phyloP scores from a whole-genome alignment of 208 protist genomes.

The Leishmania martiniquensis region DNA sequence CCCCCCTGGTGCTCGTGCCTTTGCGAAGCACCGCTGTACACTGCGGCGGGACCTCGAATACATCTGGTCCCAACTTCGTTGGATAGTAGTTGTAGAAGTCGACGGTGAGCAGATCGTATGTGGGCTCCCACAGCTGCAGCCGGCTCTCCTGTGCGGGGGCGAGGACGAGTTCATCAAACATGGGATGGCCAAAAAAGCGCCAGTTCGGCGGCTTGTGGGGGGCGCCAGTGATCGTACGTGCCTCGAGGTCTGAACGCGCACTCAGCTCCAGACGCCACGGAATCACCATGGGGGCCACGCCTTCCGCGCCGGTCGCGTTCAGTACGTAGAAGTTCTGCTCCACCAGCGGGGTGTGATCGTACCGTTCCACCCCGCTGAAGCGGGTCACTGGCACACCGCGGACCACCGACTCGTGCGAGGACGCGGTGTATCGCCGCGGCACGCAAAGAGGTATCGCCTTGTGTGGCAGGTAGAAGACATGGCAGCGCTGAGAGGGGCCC shows the following conservation, averaged over 20 bases:
- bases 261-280: slow-evolving; percentile 66
- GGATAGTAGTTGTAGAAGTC: slow-evolving; percentile 82
- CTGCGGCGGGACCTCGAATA: slow-evolving; percentile 53
- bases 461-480: slow-evolving; percentile 28
- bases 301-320: slow-evolving; percentile 6
- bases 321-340: slow-evolving; percentile 37
- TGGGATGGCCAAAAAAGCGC: slow-evolving; percentile 69
- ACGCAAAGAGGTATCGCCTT: slow-evolving; percentile 41
- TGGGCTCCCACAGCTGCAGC: slow-evolving; percentile 29
- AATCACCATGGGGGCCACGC: slow-evolving; percentile 2
- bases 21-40: slow-evolving; percentile 34
- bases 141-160: slow-evolving; percentile 7
- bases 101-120: slow-evolving; percentile 50
- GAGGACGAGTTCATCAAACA: slow-evolving; percentile 68
- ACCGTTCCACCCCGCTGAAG: slow-evolving; percentile 48
- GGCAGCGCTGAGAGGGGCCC: slow-evolving; percentile 16
- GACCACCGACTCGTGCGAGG: slow-evolving; percentile 28
- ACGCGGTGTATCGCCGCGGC: slow-evolving; percentile 35
- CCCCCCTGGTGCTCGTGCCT: neutral
- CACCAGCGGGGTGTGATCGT: slow-evolving; percentile 25
- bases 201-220: slow-evolving; percentile 58
- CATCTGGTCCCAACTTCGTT: slow-evolving; percentile 29
- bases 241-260: slow-evolving; percentile 33
- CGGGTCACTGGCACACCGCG: slow-evolving; percentile 50
- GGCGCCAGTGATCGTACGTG: slow-evolving; percentile 38